Conservation (phyloP, 805 yeast species). For the Teunomyces lycoperdinae region DNA sequence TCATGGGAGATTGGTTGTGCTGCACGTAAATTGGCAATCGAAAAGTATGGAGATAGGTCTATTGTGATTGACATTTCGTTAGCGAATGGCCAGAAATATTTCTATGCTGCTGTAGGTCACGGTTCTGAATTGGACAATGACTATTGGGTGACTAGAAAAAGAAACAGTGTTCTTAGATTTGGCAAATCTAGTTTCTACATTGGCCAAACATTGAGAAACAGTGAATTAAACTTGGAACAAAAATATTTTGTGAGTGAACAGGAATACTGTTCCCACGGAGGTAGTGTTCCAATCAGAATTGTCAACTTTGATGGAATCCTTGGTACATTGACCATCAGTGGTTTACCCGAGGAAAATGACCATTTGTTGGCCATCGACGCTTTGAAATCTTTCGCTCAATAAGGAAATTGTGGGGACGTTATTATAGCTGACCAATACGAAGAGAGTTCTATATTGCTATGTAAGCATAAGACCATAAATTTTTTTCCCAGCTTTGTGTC, state of each 20-base stretch:
- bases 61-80: slow-evolving; percentile 49
- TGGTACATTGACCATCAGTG: slow-evolving; percentile 55
- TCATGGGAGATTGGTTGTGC: slow-evolving; percentile 48
- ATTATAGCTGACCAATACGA: not conserved
- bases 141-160: slow-evolving; percentile 50
- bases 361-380: slow-evolving; percentile 45
- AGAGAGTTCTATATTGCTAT: not conserved
- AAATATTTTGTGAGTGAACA: slow-evolving; percentile 37
- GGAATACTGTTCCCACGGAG: slow-evolving; percentile 55
- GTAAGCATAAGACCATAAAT: not conserved
- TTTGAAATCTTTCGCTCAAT: slow-evolving; percentile 7
- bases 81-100: slow-evolving; percentile 44
- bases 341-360: slow-evolving; percentile 54
- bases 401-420: not conserved
- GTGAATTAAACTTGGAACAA: slow-evolving; percentile 35
- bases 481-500: not conserved
- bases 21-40: slow-evolving; percentile 35
- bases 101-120: slow-evolving; percentile 37
- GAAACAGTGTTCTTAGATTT: slow-evolving; percentile 46
- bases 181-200: slow-evolving; percentile 47
- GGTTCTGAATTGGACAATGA: slow-evolving; percentile 51
- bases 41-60: slow-evolving; percentile 24
- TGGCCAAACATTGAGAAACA: slow-evolving; percentile 41
- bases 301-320: slow-evolving; percentile 33
- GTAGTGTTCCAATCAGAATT: slow-evolving; percentile 50